These are phyloP conservation scores for Pouteria glomerata DNA, from an alignment of 148 eudicot species.

Conservation along the genomic window DNA sequence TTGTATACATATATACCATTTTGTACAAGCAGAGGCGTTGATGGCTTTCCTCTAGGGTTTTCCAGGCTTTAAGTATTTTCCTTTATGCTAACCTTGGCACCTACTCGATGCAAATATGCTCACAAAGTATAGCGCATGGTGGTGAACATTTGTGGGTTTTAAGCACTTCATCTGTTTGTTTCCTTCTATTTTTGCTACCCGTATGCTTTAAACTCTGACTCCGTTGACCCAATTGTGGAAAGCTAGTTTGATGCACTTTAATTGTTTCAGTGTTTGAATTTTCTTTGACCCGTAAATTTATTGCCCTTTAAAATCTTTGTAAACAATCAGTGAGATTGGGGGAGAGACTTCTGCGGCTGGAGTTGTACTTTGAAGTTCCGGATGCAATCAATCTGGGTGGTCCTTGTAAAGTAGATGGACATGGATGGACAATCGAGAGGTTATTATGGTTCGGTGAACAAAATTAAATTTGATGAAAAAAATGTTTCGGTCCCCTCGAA, in stretches of 20 bases:
- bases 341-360: background rate
- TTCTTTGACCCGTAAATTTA: background rate
- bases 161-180: background rate
- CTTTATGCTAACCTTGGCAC: background rate
- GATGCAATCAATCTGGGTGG: constrained; percentile 4
- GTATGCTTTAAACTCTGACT: background rate
- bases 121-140: background rate
- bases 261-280: constrained; percentile 1
- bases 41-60: constrained; percentile 10
- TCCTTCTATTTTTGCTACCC: background rate
- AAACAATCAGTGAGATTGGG: background rate
- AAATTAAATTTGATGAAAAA: constrained; percentile 42
- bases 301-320: background rate
- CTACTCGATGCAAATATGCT: background rate
- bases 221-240: background rate
- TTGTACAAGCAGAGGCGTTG: no score
- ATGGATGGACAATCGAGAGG: constrained; percentile 46
- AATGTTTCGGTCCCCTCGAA: no score
- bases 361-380: constrained; percentile 9
- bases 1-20: no score
- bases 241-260: background rate
- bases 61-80: constrained; percentile 8
- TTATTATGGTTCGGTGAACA: constrained; percentile 41
- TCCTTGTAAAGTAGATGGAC: no score
- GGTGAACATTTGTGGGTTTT: constrained; percentile 4